These are phyloP conservation scores for Castanea mollissima DNA, from an alignment of 306 rosid species.

Conservation along the genomic window DNA sequence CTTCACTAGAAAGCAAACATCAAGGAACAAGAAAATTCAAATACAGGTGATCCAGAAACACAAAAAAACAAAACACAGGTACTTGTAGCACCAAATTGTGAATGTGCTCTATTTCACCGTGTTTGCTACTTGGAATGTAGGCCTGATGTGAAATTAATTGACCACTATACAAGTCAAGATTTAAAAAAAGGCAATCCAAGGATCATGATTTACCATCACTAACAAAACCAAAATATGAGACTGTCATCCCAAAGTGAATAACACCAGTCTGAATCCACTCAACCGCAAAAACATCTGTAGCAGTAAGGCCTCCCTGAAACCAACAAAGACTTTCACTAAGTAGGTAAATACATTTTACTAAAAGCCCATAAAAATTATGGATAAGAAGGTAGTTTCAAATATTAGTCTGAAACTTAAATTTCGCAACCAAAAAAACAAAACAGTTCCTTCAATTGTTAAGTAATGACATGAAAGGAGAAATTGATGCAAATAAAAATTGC, in stretches of 20 bases:
- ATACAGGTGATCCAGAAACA: not conserved
- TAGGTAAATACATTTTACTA: slow-evolving; percentile 9
- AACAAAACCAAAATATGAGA: slow-evolving; percentile 91
- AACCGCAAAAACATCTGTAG: slow-evolving; percentile 97
- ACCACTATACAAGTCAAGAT: not conserved
- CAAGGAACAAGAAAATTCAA: not conserved
- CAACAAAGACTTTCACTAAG: slow-evolving; percentile 29
- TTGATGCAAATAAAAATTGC: too few relatives aligned
- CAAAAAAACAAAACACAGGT: not conserved
- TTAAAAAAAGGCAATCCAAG: not conserved
- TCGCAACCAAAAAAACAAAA: too few relatives aligned
- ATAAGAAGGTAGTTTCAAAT: not conserved
- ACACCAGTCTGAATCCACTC: slow-evolving; percentile 87
- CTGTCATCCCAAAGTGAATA: slow-evolving; percentile 93
- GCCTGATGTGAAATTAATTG: slow-evolving; percentile 4
- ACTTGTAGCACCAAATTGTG: not conserved
- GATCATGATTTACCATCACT: slow-evolving; percentile 77
- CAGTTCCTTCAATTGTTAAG: too few relatives aligned
- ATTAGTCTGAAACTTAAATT: not conserved
- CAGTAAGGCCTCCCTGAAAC: slow-evolving; percentile 96
- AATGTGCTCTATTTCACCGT: not conserved
- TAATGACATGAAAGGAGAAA: not conserved
- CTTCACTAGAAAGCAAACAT: slow-evolving; percentile 9
- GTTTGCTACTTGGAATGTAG: not conserved
- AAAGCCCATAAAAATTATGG: slow-evolving; percentile 8